These are phyloP conservation scores for Coemansia sp. DNA, from an alignment of 192 early-diverging fungal species.

Conservation along the genomic window DNA sequence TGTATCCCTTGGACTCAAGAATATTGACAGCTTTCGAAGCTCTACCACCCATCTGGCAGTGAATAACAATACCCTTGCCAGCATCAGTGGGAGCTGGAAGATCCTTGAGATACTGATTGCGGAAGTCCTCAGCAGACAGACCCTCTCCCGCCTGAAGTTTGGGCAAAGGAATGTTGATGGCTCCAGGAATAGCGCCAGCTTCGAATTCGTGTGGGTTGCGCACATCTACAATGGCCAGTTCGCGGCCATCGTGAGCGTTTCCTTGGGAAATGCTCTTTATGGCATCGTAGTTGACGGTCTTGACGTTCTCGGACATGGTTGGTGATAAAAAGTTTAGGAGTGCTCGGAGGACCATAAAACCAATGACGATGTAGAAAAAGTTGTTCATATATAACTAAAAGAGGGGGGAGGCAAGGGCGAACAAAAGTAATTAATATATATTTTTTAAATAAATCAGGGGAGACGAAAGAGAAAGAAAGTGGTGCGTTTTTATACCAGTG, in stretches of 20 bases:
- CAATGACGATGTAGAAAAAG: constrained; percentile 11
- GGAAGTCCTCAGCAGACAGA: constrained; percentile 18
- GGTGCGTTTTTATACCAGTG: no score
- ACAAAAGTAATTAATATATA: background rate
- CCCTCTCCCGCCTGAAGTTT: constrained; percentile 19
- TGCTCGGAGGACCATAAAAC: constrained; percentile 12
- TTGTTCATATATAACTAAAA: constrained; percentile 12
- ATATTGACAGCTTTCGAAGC: constrained; percentile 16
- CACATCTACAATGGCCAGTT: constrained; percentile 32
- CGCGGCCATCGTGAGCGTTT: constrained; percentile 8
- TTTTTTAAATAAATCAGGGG: constrained; percentile 6
- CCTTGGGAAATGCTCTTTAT: constrained; percentile 19
- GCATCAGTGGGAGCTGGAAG: constrained; percentile 14
- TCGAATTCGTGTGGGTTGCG: constrained; percentile 22
- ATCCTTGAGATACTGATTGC: constrained; percentile 18
- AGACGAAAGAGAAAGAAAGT: background rate
- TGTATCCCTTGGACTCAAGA: constrained; percentile 15
- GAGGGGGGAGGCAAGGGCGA: no score
- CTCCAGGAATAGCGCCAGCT: constrained; percentile 21
- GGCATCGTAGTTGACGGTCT: constrained; percentile 14
- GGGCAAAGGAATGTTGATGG: constrained; percentile 29
- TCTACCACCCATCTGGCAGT: constrained; percentile 32
- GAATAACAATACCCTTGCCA: constrained; percentile 16
- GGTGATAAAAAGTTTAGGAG: constrained; percentile 15
- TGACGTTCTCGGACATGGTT: constrained; percentile 24